Evolutionary conservation across 1,139 yeast species (phyloP).

Genomic region (Arxiozyma bovina): DNA sequence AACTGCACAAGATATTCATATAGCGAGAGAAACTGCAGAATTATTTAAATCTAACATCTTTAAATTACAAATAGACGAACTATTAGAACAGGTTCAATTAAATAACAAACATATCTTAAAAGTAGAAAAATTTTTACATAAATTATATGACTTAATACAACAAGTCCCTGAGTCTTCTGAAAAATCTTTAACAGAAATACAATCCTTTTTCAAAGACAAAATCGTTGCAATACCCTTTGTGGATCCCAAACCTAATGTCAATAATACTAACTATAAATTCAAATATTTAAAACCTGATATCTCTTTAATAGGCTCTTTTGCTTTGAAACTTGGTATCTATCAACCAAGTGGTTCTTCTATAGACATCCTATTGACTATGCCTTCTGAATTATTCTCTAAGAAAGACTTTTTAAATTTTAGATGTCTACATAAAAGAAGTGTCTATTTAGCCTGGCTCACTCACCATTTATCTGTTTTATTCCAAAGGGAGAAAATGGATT

Average conservation of each 20-base stretch:
- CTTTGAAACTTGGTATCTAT: conserved; percentile 70
- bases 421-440: conserved; percentile 82
- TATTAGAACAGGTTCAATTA: conserved; percentile 66
- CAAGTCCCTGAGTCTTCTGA: conserved; percentile 48
- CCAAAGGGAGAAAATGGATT: conserved; percentile 43
- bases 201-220: conserved; percentile 40
- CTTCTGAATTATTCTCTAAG: conserved; percentile 59
- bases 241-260: conserved; percentile 66
- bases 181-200: conserved; percentile 46
- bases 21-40: conserved; percentile 90
- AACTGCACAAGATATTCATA: conserved; percentile 78
- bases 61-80: conserved; percentile 87
- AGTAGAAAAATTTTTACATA: conserved; percentile 71
- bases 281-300: conserved; percentile 65
- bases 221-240: conserved; percentile 71
- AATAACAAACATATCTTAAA: conserved; percentile 58
- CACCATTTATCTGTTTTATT: conserved; percentile 50
- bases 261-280: conserved; percentile 59
- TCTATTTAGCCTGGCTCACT: conserved; percentile 71
- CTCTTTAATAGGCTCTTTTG: conserved; percentile 81
- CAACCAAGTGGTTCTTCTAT: conserved; percentile 56
- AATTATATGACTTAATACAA: conserved; percentile 61
- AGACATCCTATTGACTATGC: conserved; percentile 80
- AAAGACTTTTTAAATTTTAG: conserved; percentile 88
- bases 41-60: conserved; percentile 88